Percentiles rank a stretch among this genome's conserved stretches.
Evolutionary conservation across 2,329 filamentous ascomycete genomes (phyloP).

Genomic region (Whalleya microplaca): DNA sequence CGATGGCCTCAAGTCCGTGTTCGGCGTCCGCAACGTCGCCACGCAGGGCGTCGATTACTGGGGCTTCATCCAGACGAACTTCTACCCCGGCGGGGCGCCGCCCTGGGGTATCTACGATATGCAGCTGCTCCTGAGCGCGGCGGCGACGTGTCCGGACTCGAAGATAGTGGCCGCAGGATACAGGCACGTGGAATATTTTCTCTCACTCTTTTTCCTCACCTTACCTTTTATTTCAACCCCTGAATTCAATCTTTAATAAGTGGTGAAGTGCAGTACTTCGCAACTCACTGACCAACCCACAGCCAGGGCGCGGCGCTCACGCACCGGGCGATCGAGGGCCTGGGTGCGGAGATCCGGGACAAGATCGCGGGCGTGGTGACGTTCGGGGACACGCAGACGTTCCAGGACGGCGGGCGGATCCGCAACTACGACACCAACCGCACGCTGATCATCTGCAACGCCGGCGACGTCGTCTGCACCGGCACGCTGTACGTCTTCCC

Average conservation of each 20-base stretch:
- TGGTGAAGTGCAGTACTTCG: too few relatives aligned
- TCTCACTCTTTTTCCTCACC: neutral
- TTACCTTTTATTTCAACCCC: neutral
- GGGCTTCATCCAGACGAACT: conserved; percentile 33
- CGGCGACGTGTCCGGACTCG: conserved; percentile 30
- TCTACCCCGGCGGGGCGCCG: conserved; percentile 35
- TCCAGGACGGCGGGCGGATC: conserved; percentile 42
- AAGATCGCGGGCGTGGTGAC: conserved; percentile 42
- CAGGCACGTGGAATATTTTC: conserved; percentile 28
- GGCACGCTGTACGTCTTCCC: conserved; percentile 41
- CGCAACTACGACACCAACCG: conserved; percentile 39
- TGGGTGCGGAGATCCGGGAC: conserved; percentile 29
- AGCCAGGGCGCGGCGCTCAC: conserved; percentile 45
- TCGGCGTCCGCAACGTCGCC: conserved; percentile 33
- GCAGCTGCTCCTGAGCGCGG: conserved; percentile 31
- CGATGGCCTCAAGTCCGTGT: conserved; percentile 31
- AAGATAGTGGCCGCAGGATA: conserved; percentile 35
- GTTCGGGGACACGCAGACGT: conserved; percentile 43
- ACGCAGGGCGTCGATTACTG: conserved; percentile 37
- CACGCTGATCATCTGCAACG: conserved; percentile 47
- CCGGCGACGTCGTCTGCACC: conserved; percentile 43
- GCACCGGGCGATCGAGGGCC: conserved; percentile 40
- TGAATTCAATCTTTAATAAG: too few relatives aligned
- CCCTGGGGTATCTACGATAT: conserved; percentile 36
- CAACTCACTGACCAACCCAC: neutral